Evolutionary conservation across 176 grass and related monocot genomes (phyloP).

Genomic region (Dendrocalamus sinicus): DNA sequence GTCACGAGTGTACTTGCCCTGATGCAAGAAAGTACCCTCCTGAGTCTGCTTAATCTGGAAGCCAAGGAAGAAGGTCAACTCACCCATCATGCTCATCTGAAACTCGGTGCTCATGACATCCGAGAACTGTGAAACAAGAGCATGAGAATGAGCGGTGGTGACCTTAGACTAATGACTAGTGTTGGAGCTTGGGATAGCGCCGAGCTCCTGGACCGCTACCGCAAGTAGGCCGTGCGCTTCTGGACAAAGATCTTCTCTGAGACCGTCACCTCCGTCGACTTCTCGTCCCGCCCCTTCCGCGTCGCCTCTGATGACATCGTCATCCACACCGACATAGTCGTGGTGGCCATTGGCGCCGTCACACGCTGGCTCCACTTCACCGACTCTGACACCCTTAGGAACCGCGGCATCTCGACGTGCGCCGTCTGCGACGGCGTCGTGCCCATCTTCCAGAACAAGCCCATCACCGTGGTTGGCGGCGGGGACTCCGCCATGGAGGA

Average conservation of each 20-base stretch:
- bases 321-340: constrained; percentile 68
- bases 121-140: too few species aligned
- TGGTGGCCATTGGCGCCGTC: constrained; percentile 85
- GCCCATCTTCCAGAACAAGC: constrained; percentile 86
- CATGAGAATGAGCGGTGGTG: too few species aligned
- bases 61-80: too few species aligned
- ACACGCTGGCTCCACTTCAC: constrained; percentile 76
- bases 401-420: constrained; percentile 87
- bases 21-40: too few species aligned
- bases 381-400: constrained; percentile 76
- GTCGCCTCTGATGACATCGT: constrained; percentile 62
- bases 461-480: constrained; percentile 85
- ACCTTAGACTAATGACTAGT: too few species aligned
- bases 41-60: too few species aligned
- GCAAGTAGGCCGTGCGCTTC: constrained; percentile 64
- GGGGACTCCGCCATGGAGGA: constrained; percentile 99
- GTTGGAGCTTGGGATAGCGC: not conserved
- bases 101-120: too few species aligned
- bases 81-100: too few species aligned
- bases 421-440: constrained; percentile 93
- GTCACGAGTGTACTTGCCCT: too few species aligned
- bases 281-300: constrained; percentile 70
- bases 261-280: constrained; percentile 82
- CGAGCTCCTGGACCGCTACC: constrained; percentile 84
- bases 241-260: constrained; percentile 75